phyloP scores from a whole-genome alignment of 1,284 basidiomycete species.

The Erythrobasidium hasegawianum region DNA sequence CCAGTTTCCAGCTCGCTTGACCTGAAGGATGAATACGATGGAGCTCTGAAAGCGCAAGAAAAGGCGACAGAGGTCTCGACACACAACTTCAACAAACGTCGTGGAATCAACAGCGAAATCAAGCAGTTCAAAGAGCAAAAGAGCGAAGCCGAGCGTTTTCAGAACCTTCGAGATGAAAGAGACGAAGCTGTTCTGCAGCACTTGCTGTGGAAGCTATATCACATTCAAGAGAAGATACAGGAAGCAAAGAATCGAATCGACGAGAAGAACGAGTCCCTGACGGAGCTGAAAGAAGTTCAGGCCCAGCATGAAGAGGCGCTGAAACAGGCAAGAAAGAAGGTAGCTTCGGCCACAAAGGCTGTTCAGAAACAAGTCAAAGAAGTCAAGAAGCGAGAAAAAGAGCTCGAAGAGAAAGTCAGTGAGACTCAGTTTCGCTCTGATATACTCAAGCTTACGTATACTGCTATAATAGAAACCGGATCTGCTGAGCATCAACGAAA shows the following conservation, averaged over 20 bases:
- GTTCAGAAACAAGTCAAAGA: slow-evolving; percentile 70
- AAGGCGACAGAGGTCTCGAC: slow-evolving; percentile 89
- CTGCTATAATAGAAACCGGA: slow-evolving; percentile 64
- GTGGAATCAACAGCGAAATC: slow-evolving; percentile 90
- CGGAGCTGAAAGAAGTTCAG: slow-evolving; percentile 65
- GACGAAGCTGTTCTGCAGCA: slow-evolving; percentile 76
- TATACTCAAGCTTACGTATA: not conserved
- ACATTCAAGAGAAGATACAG: slow-evolving; percentile 78
- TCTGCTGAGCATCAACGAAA: slow-evolving; percentile 68
- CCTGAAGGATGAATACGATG: slow-evolving; percentile 81
- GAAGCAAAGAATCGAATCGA: slow-evolving; percentile 66
- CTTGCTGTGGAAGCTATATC: slow-evolving; percentile 82
- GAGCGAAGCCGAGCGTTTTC: slow-evolving; percentile 84
- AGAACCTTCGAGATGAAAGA: slow-evolving; percentile 67
- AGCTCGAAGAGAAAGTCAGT: slow-evolving; percentile 71
- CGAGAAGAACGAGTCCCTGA: slow-evolving; percentile 65
- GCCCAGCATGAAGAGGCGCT: slow-evolving; percentile 64
- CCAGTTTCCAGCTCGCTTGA: slow-evolving; percentile 63
- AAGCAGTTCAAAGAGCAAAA: slow-evolving; percentile 98
- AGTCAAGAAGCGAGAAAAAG: slow-evolving; percentile 76
- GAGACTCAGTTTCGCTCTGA: slow-evolving; percentile 1
- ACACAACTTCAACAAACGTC: slow-evolving; percentile 86
- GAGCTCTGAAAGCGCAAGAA: slow-evolving; percentile 78
- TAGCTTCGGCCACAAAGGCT: slow-evolving; percentile 69
- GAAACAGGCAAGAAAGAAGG: slow-evolving; percentile 69